Base-by-base conservation (phyloP, 495 filamentous ascomycete genomes). In the Neurospora tetrasperma region DNA sequence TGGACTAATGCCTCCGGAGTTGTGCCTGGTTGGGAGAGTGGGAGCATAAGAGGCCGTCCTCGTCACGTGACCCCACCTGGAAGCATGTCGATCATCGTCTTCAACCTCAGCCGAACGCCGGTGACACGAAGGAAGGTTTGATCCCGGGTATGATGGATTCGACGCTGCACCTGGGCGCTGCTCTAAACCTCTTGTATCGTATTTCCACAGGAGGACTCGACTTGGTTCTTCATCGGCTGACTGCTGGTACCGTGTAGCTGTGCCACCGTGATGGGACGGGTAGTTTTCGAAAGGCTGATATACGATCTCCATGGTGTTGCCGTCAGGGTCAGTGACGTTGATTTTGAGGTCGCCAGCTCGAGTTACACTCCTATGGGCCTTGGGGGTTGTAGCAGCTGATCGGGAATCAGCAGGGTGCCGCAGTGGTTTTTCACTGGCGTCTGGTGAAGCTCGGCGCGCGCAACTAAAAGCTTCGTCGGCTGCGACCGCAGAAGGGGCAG, bases 151-250 rank as follows among this genome's bases (percentile, higher is more conserved):
- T 35, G 27, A 35, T 38, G 54, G 54, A 66, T 66, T 27, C 12
- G 27, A 66, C 27, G 18, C 71, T 12, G 72, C 70, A 42, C 59
- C 35, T 2, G 74, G 16, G 16, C 71, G 41, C 20, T 66, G 31
- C 9, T 73, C 73, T 42, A 74, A 81, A 59, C 69, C 48, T 39
- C 80, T 83, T 42, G 84, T 80, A 72, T 86, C 82, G 70, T 84
- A 79, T 71, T 86, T 85, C 86, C 86, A 88, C 44, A 82, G 78
- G 38, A 87, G 76, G 35, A 87, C 84, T 42, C 85, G 81, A 71
- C 75, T 80, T n/a, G 78, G 83, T 74, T 87, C 82, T 18, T 83
- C 81, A 11, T 78, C 72, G 27, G 82, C 83, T 10, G 81, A 80
- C 31, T 81, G 80, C 4, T 76, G 78, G 2, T 72, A 72, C n/a